Evolutionary conservation across 805 yeast genomes (phyloP), one percentile per base, ranked within the genome.

Genomic region (Metschnikowia peoriensis): DNA sequence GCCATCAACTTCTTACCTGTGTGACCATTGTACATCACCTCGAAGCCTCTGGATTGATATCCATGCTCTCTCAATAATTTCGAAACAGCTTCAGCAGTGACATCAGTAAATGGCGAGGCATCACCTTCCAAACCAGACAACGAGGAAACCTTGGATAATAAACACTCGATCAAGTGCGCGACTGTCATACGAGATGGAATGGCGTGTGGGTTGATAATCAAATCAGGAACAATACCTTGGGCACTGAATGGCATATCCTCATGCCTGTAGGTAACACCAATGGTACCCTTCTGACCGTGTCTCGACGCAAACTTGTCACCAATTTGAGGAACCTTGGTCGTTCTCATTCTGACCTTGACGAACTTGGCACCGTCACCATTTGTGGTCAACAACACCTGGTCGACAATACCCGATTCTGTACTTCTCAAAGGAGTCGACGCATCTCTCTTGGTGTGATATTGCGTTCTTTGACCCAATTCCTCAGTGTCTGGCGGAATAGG

Each of bases 131-230:
- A 81, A 66, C 98, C 99, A 45, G 96, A 86, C 62, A 94, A 78
- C 1, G 98, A 85, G 4, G 97, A 92, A 41, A 94, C 98, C 74
- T 94, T 94, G 47, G 96, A 88, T 63, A 94, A 78, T 70, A 94
- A 78, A 87, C 99, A 94, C 79, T 94, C 99, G 73, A 94, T 93
- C 79, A 94, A 86, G 79, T 94, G 98, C 46, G 99, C 99, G 55
- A 94, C 99, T 40, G 99, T 94, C 99, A 94, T 94, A 82, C 99
- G 97, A 53, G 99, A 94, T 62, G 99, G 99, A 82, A 94, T 94
- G 68, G 98, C 99, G 74, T 94, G 99, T 2, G 99, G 99, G 71
- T 94, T 94, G 69, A 94, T 94, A 65, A 94, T 90, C 67, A 94
- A 79, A 75, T 94, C 99, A 7, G 99, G 99, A 38, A 93, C 97